phyloP scores from a whole-genome alignment of 305 asterid species.

The Stenogyne calaminthoides region DNA sequence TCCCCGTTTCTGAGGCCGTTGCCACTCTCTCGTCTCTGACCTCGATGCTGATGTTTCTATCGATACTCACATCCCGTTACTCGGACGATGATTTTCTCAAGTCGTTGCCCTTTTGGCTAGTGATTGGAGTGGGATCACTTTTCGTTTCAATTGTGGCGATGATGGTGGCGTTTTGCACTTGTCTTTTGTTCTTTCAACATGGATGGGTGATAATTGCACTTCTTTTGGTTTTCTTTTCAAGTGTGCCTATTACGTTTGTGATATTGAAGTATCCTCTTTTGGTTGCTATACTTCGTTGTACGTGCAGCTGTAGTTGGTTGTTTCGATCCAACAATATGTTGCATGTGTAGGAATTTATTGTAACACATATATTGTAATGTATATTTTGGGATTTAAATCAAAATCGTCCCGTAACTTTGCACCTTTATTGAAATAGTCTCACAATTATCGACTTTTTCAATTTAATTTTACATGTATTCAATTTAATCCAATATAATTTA shows the following conservation, averaged over 20 bases:
- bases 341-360: background rate
- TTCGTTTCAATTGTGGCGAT: slow-evolving; percentile 41
- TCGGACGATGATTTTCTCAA: slow-evolving; percentile 30
- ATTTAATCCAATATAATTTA: no score
- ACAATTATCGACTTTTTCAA: no score
- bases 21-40: slow-evolving; percentile 37
- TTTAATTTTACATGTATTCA: no score
- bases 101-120: slow-evolving; percentile 36
- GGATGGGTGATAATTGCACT: slow-evolving; percentile 14
- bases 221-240: slow-evolving; percentile 12
- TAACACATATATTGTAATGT: no score
- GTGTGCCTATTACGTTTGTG: slow-evolving; percentile 33
- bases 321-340: slow-evolving; percentile 29
- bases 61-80: slow-evolving; percentile 36
- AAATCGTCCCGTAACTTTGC: no score
- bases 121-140: slow-evolving; percentile 33
- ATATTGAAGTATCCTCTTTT: slow-evolving; percentile 32
- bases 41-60: slow-evolving; percentile 40
- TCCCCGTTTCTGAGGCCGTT: slow-evolving; percentile 24
- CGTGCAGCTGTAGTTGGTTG: slow-evolving; percentile 26
- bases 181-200: slow-evolving; percentile 29
- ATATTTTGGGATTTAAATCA: no score
- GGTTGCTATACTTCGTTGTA: slow-evolving; percentile 26
- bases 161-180: slow-evolving; percentile 34
- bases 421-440: no score